Evolutionary conservation across 176 grass and related monocot genomes (phyloP).

Genomic region (Saccharum spontaneum): DNA sequence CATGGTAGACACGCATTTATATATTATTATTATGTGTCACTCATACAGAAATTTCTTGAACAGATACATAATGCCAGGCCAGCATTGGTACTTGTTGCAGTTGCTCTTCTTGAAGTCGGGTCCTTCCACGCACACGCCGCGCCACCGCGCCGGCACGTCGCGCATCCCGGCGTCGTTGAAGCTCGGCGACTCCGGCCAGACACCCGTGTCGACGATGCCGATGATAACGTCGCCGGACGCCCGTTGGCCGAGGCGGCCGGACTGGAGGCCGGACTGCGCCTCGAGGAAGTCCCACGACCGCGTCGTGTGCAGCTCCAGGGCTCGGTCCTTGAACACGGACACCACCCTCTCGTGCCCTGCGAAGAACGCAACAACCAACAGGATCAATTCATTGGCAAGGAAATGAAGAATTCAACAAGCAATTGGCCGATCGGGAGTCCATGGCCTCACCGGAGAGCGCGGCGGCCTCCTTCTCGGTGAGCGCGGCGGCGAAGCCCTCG

Average conservation of each 20-base stretch:
- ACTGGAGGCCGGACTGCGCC: constrained; percentile 63
- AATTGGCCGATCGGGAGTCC: neutral
- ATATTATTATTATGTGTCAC: no score
- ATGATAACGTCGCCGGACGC: constrained; percentile 81
- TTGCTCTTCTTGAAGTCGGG: constrained; percentile 86
- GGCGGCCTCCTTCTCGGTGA: constrained; percentile 82
- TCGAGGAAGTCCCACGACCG: constrained; percentile 95
- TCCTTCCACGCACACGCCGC: constrained; percentile 90
- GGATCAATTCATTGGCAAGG: neutral
- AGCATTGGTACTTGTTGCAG: constrained; percentile 69
- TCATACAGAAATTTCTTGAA: neutral
- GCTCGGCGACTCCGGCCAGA: constrained; percentile 92
- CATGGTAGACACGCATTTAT: neutral
- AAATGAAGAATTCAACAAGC: no score
- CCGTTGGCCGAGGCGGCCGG: constrained; percentile 55
- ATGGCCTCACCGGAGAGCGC: constrained; percentile 57
- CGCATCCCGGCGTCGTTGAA: constrained; percentile 78
- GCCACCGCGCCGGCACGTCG: constrained; percentile 74
- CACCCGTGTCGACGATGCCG: constrained; percentile 82
- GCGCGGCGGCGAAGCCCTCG: constrained; percentile 72
- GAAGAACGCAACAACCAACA: neutral
- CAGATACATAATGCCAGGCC: neutral
- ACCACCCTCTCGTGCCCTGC: constrained; percentile 67
- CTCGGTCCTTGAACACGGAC: constrained; percentile 78
- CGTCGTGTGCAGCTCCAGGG: constrained; percentile 92